Percentiles rank a stretch among this genome's conserved stretches.
phyloP scores from a whole-genome alignment of 2,329 filamentous ascomycete species.

The Sphaerulina musiva region DNA sequence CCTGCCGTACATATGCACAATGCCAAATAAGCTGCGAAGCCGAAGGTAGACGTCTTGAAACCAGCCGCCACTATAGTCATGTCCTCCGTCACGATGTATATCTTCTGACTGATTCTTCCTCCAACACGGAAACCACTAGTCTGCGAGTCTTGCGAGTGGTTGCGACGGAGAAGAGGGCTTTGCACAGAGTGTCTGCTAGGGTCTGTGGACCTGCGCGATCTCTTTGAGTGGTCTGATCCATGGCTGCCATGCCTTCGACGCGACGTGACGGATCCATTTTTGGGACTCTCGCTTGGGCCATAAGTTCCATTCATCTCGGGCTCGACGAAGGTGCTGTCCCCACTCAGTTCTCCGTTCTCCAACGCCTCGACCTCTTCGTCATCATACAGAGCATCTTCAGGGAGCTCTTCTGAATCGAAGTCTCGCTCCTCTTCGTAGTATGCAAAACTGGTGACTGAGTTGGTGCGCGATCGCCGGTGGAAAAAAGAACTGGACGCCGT shows the following conservation, averaged over 20 bases:
- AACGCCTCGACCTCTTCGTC: conserved; percentile 35
- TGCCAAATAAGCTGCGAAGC: conserved; percentile 61
- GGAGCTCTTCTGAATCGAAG: conserved; percentile 40
- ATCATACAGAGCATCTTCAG: conserved; percentile 46
- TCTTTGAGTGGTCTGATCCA: conserved; percentile 27
- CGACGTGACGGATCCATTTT: conserved; percentile 19
- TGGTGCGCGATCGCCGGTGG: conserved; percentile 71
- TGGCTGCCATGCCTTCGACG: conserved; percentile 37
- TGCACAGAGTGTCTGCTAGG: conserved; percentile 21
- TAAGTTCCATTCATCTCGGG: conserved; percentile 24
- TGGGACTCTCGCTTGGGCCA: conserved; percentile 1
- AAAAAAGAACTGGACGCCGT: conserved; percentile 88
- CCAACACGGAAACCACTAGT: conserved; percentile 55
- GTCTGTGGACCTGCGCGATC: conserved; percentile 39
- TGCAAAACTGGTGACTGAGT: conserved; percentile 81
- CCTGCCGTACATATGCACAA: conserved; percentile 70
- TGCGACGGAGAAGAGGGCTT: conserved; percentile 62
- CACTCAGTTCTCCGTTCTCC: conserved; percentile 38
- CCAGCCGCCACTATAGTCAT: conserved; percentile 89
- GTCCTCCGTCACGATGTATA: conserved; percentile 90
- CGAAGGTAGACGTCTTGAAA: conserved; percentile 68
- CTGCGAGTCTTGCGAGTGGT: conserved; percentile 63
- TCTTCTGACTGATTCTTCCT: conserved; percentile 72
- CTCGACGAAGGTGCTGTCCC: conserved; percentile 30
- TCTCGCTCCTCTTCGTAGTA: conserved; percentile 74